A percentile compares a stretch with the other conserved stretches of the same genome.
Conservation (phyloP, 768 basidiomycete species). For the Mycena pura region DNA sequence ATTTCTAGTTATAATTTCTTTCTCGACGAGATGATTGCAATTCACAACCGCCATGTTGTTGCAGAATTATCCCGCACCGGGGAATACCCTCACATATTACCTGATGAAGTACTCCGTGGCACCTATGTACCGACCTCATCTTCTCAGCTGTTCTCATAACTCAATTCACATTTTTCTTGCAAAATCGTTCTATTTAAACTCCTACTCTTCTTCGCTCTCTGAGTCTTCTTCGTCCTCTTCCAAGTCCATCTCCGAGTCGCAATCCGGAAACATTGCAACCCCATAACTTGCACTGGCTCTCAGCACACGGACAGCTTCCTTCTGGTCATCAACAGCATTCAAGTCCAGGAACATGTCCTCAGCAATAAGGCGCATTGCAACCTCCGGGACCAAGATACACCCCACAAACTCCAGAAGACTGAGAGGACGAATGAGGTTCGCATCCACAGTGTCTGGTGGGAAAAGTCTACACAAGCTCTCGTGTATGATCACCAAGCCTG, state of each 20-base stretch:
- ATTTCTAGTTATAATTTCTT: conserved; percentile 32
- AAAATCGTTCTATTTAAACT: too few species aligned
- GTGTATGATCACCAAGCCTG: not conserved
- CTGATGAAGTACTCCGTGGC: not conserved
- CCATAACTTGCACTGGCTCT: not conserved
- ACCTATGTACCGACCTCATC: not conserved
- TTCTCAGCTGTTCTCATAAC: too few species aligned
- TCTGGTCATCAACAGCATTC: not conserved
- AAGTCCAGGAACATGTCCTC: not conserved
- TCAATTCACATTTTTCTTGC: too few species aligned
- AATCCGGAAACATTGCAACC: not conserved
- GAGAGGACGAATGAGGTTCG: not conserved
- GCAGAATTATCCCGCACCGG: not conserved
- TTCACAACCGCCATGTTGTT: conserved; percentile 15
- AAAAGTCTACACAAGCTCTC: not conserved
- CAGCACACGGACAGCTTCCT: too few species aligned
- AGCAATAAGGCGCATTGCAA: not conserved
- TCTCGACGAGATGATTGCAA: conserved; percentile 37
- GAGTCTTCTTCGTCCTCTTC: too few species aligned
- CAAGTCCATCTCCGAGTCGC: not conserved
- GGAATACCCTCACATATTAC: not conserved
- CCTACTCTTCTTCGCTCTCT: too few species aligned
- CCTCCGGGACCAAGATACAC: not conserved
- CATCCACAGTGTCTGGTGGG: not conserved
- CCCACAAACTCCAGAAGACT: not conserved